These are phyloP conservation scores for Trichosanthes cucumerina DNA, from an alignment of 306 rosid genomes.

Conservation along the genomic window DNA sequence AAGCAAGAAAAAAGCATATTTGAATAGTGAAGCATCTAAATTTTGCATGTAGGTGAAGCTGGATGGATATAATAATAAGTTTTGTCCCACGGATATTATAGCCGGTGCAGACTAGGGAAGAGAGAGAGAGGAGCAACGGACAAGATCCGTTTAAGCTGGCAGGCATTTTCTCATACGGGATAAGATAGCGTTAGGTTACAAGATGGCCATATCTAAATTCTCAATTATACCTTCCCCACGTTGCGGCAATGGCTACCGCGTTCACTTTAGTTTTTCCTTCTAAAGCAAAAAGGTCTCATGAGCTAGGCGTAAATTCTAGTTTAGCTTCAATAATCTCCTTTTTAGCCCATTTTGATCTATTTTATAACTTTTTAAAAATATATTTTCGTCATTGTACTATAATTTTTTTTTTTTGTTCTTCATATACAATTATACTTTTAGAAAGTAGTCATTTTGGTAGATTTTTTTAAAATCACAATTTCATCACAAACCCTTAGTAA, in stretches of 20 bases:
- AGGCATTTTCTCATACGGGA: neutral
- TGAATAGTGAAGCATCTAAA: neutral
- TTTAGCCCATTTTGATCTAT: no score
- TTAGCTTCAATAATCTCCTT: no score
- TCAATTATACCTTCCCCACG: neutral
- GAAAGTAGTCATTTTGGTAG: no score
- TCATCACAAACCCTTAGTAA: no score
- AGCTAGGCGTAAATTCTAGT: neutral
- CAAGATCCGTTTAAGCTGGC: constrained; percentile 4
- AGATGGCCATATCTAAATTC: neutral
- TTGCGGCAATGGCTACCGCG: neutral
- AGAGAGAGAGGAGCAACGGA: neutral
- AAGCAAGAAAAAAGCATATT: neutral
- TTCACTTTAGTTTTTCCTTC: neutral
- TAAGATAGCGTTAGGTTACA: neutral
- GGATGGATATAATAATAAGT: neutral
- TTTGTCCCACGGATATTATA: neutral
- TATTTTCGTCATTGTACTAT: no score
- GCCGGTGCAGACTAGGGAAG: neutral
- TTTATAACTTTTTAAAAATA: no score
- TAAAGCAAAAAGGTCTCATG: neutral
- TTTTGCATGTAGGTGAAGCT: neutral
- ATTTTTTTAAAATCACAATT: no score
- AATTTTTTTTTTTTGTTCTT: no score
- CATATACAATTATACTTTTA: no score